Percentiles rank a stretch among this genome's conserved stretches.
These are phyloP conservation scores for Oryza punctata DNA, from an alignment of 176 grass and related monocot species.

Conservation along the genomic window DNA sequence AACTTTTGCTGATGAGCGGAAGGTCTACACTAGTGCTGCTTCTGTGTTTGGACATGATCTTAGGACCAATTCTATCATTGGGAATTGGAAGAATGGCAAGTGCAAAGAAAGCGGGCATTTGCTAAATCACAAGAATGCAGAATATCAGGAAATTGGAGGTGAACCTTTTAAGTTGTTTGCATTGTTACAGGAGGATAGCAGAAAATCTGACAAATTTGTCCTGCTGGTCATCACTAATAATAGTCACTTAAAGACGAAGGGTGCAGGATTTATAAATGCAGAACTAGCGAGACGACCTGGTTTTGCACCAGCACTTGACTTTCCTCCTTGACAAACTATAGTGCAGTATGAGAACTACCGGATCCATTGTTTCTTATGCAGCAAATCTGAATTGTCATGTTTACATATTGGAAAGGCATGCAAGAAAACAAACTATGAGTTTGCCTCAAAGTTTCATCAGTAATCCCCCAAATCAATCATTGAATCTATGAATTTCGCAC, in stretches of 20 bases:
- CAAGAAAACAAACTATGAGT: conserved; percentile 5
- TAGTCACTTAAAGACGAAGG: conserved; percentile 34
- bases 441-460: conserved; percentile 17
- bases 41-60: conserved; percentile 40
- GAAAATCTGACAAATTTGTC: conserved; percentile 39
- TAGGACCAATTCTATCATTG: conserved; percentile 21
- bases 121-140: conserved; percentile 17
- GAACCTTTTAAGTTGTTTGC: conserved; percentile 28
- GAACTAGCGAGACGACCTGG: conserved; percentile 33
- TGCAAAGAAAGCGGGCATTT: conserved; percentile 31
- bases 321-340: conserved; percentile 49
- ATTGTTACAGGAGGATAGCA: conserved; percentile 25
- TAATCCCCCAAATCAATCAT: conserved; percentile 5
- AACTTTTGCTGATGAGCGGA: conserved; percentile 21
- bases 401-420: conserved; percentile 20
- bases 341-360: conserved; percentile 10
- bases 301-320: conserved; percentile 14
- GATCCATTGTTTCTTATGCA: conserved; percentile 9
- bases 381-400: conserved; percentile 17
- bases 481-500: conserved; percentile 16
- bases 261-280: conserved; percentile 38
- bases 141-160: conserved; percentile 27
- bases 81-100: conserved; percentile 15
- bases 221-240: conserved; percentile 51
- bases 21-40: conserved; percentile 40